Evolutionary conservation across 768 basidiomycete genomes (phyloP).

Genomic region (Cyathus striatus): DNA sequence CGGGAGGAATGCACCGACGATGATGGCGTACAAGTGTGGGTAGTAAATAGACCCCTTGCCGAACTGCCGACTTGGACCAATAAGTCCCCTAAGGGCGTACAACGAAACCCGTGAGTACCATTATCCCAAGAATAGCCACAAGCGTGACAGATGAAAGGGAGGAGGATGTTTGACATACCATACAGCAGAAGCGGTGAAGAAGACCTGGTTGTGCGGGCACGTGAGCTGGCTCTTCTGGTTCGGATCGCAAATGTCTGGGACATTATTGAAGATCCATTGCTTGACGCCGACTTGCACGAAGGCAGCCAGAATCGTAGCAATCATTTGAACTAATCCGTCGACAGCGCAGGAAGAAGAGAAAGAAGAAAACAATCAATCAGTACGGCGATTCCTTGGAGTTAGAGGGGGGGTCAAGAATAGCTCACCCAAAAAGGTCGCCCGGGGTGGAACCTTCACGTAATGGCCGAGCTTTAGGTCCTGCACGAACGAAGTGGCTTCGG

Average conservation of each 20-base stretch:
- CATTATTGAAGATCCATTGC: constrained; percentile 75
- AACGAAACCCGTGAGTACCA: too few species aligned
- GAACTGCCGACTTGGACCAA: constrained; percentile 76
- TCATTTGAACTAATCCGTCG: constrained; percentile 76
- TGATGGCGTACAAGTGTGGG: constrained; percentile 75
- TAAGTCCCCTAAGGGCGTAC: constrained; percentile 53
- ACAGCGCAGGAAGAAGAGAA: too few species aligned
- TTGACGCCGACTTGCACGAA: constrained; percentile 82
- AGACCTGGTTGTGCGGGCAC: constrained; percentile 84
- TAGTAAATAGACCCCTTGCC: constrained; percentile 64
- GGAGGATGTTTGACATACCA: constrained; percentile 67
- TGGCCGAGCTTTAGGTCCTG: constrained; percentile 91
- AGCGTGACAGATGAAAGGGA: constrained; percentile 1
- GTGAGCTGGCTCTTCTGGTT: constrained; percentile 62
- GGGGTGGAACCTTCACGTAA: constrained; percentile 93
- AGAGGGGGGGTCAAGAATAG: too few species aligned
- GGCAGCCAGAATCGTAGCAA: constrained; percentile 68
- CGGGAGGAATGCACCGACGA: constrained; percentile 78
- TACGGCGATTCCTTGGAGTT: too few species aligned
- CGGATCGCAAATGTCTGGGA: constrained; percentile 63
- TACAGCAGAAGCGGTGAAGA: constrained; percentile 85
- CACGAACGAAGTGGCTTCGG: constrained; percentile 69
- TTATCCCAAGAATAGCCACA: too few species aligned
- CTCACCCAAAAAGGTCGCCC: constrained; percentile 69
- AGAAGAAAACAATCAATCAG: too few species aligned